These are phyloP conservation scores for Lepidium sativum DNA, from an alignment of 345 rosid genomes.

Conservation along the genomic window DNA sequence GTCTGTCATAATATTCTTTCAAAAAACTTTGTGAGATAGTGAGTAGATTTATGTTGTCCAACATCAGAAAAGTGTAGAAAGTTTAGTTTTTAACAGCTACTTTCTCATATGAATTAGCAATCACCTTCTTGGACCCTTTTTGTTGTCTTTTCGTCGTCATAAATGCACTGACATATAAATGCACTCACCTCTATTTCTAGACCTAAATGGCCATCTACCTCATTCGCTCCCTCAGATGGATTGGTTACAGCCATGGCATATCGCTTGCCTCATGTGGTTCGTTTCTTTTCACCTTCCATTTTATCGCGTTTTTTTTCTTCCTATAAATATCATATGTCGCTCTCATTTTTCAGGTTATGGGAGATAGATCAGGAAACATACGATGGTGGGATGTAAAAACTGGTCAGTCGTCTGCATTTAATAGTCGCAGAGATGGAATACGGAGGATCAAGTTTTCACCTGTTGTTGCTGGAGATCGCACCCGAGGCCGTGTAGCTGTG, in stretches of 20 bases:
- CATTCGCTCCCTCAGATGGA: conserved; percentile 90
- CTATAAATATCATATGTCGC: conserved; percentile 4
- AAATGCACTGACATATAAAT: conserved; percentile 10
- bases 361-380: conserved; percentile 78
- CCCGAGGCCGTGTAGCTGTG: conserved; percentile 94
- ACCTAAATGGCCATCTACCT: conserved; percentile 98
- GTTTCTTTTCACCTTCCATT: conserved; percentile 28
- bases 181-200: conserved; percentile 43
- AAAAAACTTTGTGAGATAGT: neutral
- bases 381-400: conserved; percentile 99
- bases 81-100: neutral
- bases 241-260: conserved; percentile 96
- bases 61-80: neutral
- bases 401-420: conserved; percentile 93
- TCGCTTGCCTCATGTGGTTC: conserved; percentile 92
- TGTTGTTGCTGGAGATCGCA: conserved; percentile 83
- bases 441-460: conserved; percentile 95
- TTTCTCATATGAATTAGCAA: conserved; percentile 13
- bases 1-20: neutral
- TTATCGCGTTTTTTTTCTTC: conserved; percentile 11
- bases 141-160: conserved; percentile 2
- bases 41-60: neutral
- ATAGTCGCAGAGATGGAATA: conserved; percentile 85
- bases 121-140: conserved; percentile 12
- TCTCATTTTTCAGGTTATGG: conserved; percentile 46